phyloP scores from a whole-genome alignment of 2,329 filamentous ascomycete genomes.

The Chaetomiaceae sp. region DNA sequence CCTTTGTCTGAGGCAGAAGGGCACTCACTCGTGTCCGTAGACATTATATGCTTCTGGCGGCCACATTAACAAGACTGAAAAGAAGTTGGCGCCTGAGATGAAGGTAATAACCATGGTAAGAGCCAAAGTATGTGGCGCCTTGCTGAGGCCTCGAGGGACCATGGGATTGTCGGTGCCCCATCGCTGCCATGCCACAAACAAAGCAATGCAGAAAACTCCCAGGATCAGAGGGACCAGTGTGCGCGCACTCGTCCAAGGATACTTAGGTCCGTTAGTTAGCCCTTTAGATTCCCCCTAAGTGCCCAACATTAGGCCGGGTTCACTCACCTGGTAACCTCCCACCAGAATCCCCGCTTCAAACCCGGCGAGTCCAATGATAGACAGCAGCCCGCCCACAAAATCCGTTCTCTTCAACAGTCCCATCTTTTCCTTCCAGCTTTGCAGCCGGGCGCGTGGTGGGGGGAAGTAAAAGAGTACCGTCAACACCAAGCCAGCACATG shows the following conservation, averaged over 20 bases:
- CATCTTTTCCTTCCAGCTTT: slow-evolving; percentile 36
- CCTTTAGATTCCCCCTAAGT: not conserved
- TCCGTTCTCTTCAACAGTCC: slow-evolving; percentile 45
- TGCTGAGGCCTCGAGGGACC: slow-evolving; percentile 37
- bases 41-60: slow-evolving; percentile 61
- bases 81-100: slow-evolving; percentile 56
- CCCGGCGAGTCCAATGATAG: slow-evolving; percentile 45
- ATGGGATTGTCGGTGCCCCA: slow-evolving; percentile 40
- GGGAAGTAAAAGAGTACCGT: slow-evolving; percentile 51
- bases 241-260: slow-evolving; percentile 36
- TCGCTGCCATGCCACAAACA: slow-evolving; percentile 36
- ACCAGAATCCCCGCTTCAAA: slow-evolving; percentile 47
- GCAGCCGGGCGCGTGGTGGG: slow-evolving; percentile 42
- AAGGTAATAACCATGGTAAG: slow-evolving; percentile 55
- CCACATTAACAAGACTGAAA: slow-evolving; percentile 56
- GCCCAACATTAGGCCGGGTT: too few relatives aligned
- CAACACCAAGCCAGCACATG: slow-evolving; percentile 47
- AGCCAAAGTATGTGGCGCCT: slow-evolving; percentile 46
- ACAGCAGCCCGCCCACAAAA: slow-evolving; percentile 47
- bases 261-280: slow-evolving; percentile 21
- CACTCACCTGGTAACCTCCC: slow-evolving; percentile 36
- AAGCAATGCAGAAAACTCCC: slow-evolving; percentile 36
- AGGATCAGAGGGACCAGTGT: slow-evolving; percentile 39
- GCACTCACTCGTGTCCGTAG: slow-evolving; percentile 52
- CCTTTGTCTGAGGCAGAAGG: not conserved